Conservation (phyloP, 139 green algal species). For the Chlamydomonas sp. region DNA sequence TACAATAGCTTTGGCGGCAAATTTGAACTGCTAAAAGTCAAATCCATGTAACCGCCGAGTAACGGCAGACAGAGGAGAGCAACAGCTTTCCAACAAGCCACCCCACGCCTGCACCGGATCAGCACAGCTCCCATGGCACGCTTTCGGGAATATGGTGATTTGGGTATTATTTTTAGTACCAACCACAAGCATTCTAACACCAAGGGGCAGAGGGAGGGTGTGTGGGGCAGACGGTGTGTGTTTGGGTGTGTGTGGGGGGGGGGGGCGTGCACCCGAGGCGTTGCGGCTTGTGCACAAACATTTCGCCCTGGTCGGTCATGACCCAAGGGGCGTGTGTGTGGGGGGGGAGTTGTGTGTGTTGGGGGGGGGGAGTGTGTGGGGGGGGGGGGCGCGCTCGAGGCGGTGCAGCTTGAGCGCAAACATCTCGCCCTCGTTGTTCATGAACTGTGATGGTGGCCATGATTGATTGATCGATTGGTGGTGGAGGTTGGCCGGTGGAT, state of each 20-base stretch:
- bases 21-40: too few relatives aligned
- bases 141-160: too few relatives aligned
- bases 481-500: background rate
- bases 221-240: background rate
- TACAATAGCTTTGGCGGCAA: too few relatives aligned
- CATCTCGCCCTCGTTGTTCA: constrained; percentile 65
- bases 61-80: too few relatives aligned
- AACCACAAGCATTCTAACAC: too few relatives aligned
- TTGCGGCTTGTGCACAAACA: constrained; percentile 90
- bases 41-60: too few relatives aligned
- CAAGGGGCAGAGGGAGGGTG: background rate
- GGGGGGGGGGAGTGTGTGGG: background rate
- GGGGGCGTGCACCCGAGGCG: constrained; percentile 80
- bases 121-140: too few relatives aligned
- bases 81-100: too few relatives aligned
- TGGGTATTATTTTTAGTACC: too few relatives aligned
- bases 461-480: background rate
- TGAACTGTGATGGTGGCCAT: constrained; percentile 21
- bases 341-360: background rate
- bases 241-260: background rate
- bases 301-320: constrained; percentile 63
- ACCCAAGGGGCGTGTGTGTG: constrained; percentile 17
- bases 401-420: constrained; percentile 93
- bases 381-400: constrained; percentile 72
- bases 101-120: too few relatives aligned